Conservation (phyloP, 176 grass and related monocot species). For the Eragrostis curvula region DNA sequence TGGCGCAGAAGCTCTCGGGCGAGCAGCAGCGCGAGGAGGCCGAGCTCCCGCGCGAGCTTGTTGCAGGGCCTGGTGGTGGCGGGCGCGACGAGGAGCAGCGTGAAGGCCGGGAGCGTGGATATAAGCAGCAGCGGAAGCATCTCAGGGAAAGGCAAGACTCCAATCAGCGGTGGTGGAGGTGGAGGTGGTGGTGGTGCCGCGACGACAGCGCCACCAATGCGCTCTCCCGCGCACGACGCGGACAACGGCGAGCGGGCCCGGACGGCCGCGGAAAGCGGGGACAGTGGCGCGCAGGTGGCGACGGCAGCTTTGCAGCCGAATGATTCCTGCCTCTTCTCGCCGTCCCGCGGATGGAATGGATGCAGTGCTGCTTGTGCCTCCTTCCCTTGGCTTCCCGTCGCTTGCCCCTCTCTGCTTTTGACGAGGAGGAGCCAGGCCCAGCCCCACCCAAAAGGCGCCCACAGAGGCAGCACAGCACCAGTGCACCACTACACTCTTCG, state of each 20-base stretch:
- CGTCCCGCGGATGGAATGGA: neutral
- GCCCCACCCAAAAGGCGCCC: constrained; percentile 40
- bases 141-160: neutral
- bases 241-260: constrained; percentile 11
- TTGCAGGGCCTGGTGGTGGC: constrained; percentile 47
- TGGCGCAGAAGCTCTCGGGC: constrained; percentile 45
- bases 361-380: neutral
- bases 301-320: constrained; percentile 52
- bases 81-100: constrained; percentile 55
- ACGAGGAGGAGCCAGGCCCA: constrained; percentile 3
- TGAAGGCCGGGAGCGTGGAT: constrained; percentile 72
- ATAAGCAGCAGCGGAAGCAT: constrained; percentile 70
- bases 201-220: constrained; percentile 40
- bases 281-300: constrained; percentile 47
- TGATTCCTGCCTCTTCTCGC: constrained; percentile 45
- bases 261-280: constrained; percentile 55
- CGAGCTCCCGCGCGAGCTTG: constrained; percentile 57
- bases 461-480: constrained; percentile 35
- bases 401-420: constrained; percentile 7
- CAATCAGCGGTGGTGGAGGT: neutral
- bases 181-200: constrained; percentile 33
- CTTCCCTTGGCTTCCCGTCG: too few species aligned
- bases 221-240: neutral
- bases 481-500: too few species aligned
- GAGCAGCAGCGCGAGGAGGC: constrained; percentile 54